These are phyloP conservation scores for Fusarium staphyleae DNA, from an alignment of 2,329 filamentous ascomycete genomes.

Conservation along the genomic window DNA sequence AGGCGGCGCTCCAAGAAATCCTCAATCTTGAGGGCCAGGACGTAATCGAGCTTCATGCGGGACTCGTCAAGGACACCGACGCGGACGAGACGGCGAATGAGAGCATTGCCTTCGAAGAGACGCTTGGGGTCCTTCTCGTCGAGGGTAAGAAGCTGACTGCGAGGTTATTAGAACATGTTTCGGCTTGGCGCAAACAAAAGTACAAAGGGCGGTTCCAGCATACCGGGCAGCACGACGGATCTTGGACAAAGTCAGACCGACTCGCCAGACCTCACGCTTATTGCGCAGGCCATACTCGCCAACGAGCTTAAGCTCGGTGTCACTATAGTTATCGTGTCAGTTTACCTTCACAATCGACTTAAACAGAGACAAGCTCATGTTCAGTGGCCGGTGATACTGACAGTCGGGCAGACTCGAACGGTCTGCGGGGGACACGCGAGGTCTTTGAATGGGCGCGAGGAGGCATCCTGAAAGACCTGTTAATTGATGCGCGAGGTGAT, in stretches of 20 bases:
- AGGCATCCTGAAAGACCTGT: constrained; percentile 49
- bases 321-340: constrained; percentile 76
- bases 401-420: constrained; percentile 99
- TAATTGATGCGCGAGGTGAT: constrained; percentile 35
- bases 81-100: constrained; percentile 99
- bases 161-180: constrained; percentile 35
- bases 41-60: constrained; percentile 99
- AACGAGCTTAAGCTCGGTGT: constrained; percentile 99
- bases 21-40: constrained; percentile 97
- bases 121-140: constrained; percentile 99
- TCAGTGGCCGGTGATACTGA: constrained; percentile 98
- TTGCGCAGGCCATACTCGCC: constrained; percentile 99
- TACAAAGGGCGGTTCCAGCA: constrained; percentile 21
- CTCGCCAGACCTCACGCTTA: constrained; percentile 99
- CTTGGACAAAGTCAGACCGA: constrained; percentile 99
- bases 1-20: constrained; percentile 99
- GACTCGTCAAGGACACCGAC: constrained; percentile 99
- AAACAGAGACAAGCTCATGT: constrained; percentile 95
- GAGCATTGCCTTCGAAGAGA: constrained; percentile 99
- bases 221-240: constrained; percentile 99
- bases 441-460: constrained; percentile 91
- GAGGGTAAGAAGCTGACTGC: constrained; percentile 98
- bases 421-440: constrained; percentile 97
- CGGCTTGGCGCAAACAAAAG: background rate
- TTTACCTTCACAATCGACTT: constrained; percentile 84